Base-by-base conservation (phyloP, 495 filamentous ascomycete species). In the Eremomyces bilateralis region DNA sequence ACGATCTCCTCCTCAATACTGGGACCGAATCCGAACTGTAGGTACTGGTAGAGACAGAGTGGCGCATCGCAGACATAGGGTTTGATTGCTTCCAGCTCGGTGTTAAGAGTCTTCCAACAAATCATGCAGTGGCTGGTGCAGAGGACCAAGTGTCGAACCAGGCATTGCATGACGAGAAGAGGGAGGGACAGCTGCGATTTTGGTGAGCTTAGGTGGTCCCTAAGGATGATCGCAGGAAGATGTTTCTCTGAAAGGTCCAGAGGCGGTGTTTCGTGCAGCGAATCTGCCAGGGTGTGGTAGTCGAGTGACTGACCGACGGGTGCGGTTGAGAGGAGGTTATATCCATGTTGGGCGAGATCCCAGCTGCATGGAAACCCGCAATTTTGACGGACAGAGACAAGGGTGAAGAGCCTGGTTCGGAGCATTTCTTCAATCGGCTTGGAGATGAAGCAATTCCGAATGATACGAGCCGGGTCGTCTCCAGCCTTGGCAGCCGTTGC, bases 101-200 rank as follows among this genome's bases (percentile, higher is more conserved):
- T 63, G n/a, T 67, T 49, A 20, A 80, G 61, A 45, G 65, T 76
- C 44, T 66, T 65, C 50, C 91, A 79, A 44, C 85, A 95, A 11
- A 83, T 69, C 25, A 90, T 62, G 49, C 85, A 95, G 49, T 83
- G 92, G 25, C 88, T 73, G 3, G 79, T 81, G 43, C 81, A 92
- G 31, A 66, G 73, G 16, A 82, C 67, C 39, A 93, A 71, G 43
- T 84, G 77, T 2, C 71, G 76, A 15, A 93, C 53, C 0, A 71
- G 60, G 42, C 81, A 91, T 44, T 93, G 77, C 69, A 80, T 77
- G 2, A 71, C 75, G 8, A 79, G 40, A 17, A 90, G 63, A 2
- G 77, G 80, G 21, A 92, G 59, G 4, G 71, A 77, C 15, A 41
- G 39, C 1, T 33, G 21, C 8, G 4, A 5, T 4, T 12, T 3